phyloP scores from a whole-genome alignment of 441 rosid genomes.

The Erodium trifolium region DNA sequence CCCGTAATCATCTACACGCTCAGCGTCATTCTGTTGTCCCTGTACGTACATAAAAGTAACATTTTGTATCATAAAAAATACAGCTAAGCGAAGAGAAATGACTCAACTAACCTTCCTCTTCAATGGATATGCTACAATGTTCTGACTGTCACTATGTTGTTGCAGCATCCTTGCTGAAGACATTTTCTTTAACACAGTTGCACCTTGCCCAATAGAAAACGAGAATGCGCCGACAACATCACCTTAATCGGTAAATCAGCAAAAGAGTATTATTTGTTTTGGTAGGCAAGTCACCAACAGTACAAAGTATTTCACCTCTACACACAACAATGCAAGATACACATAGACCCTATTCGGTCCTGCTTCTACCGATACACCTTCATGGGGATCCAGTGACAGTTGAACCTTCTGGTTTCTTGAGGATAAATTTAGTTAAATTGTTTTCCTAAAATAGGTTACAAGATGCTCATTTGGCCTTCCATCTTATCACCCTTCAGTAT shows the following conservation, averaged over 20 bases:
- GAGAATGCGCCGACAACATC: constrained; percentile 93
- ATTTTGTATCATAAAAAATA: neutral
- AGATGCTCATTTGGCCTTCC: neutral
- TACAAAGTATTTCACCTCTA: neutral
- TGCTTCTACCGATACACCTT: neutral
- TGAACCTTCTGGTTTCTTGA: neutral
- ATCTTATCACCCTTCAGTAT: neutral
- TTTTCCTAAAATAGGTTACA: neutral
- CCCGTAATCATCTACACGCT: constrained; percentile 51
- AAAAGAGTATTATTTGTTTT: neutral
- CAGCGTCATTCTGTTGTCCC: constrained; percentile 42
- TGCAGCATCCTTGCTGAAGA: constrained; percentile 71
- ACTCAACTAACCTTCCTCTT: constrained; percentile 57
- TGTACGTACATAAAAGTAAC: constrained; percentile 21
- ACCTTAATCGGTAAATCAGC: constrained; percentile 45
- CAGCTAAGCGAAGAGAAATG: neutral
- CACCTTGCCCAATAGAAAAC: constrained; percentile 74
- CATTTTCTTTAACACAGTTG: constrained; percentile 55
- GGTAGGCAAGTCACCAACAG: neutral
- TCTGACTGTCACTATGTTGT: constrained; percentile 49
- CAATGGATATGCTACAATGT: constrained; percentile 49
- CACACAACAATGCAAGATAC: neutral
- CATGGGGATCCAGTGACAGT: neutral
- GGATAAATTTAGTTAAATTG: neutral
- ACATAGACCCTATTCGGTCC: neutral